Evolutionary conservation across 2,329 filamentous ascomycete genomes (phyloP), one percentile per base, ranked within the genome.

Genomic region (Talaromyces sp.): DNA sequence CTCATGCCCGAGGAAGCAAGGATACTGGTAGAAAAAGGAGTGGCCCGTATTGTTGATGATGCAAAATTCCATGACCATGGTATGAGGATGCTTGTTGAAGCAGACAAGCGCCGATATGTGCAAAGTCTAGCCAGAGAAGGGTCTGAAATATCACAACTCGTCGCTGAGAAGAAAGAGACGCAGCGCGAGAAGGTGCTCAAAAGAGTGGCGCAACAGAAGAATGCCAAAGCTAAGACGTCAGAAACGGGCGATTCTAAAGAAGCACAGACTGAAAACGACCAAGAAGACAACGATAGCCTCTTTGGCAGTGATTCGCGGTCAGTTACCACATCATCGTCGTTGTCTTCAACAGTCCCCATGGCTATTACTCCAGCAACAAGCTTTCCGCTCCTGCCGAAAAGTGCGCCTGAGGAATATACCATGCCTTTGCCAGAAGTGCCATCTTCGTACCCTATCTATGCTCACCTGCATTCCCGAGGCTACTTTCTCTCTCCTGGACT

Each of bases 401-500:
- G 70, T 42, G 67, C 67, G 39, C 66, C 70, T 33, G 63, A 70
- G 44, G 60, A 67, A 39, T 65, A 70, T 57, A 59, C 68, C 19
- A 62, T 73, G 36, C 57, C 69, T 19, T 63, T 75, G 19, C 75
- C 75, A 6, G 64, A 72, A 39, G 76, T 78, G 30, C 77, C 78
- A 4, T 62, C 73, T 2, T 87, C 86, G 2, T 93, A 91, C 67
- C 86, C 91, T 2, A 80, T 98, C 25, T 96, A 92, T 76, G 86
- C 85, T 39, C 88, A 95, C 72, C 80, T 99, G 28, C 91, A 97
- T 71, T 81, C 83, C 8, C 81, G 84, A 19, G 90, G 89, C 56
- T 97, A 93, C 77, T 98, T 89, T 78, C 87, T 95, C 71, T 93
- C 92, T 59, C 95, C 95, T 1, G 95, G 95, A 9, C 82, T 99